phyloP scores from a whole-genome alignment of 345 rosid genomes.

The Boechera divaricarpa region DNA sequence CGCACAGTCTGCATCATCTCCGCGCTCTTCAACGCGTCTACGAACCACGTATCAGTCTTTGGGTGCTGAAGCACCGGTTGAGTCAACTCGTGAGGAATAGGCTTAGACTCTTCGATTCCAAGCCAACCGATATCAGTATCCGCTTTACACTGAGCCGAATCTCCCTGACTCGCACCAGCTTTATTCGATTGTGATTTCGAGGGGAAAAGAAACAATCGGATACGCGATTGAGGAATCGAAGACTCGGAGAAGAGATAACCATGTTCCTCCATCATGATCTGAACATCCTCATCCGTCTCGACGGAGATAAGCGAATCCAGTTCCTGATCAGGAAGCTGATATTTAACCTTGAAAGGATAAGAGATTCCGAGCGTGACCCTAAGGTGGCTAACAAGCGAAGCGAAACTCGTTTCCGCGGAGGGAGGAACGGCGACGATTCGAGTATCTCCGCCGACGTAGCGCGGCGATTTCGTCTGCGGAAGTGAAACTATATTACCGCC shows the following conservation, averaged over 20 bases:
- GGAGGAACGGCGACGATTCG: constrained; percentile 54
- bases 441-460: constrained; percentile 67
- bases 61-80: constrained; percentile 57
- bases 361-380: constrained; percentile 46
- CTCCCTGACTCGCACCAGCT: constrained; percentile 25
- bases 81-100: constrained; percentile 44
- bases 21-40: constrained; percentile 71
- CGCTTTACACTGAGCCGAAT: constrained; percentile 32
- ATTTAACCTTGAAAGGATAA: constrained; percentile 54
- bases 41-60: constrained; percentile 80
- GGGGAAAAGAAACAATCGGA: constrained; percentile 62
- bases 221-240: constrained; percentile 43
- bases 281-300: constrained; percentile 65
- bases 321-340: constrained; percentile 71
- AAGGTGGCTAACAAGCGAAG: constrained; percentile 50
- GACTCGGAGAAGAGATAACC: constrained; percentile 45
- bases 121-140: constrained; percentile 36
- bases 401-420: constrained; percentile 33
- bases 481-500: constrained; percentile 68
- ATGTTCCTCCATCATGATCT: constrained; percentile 72
- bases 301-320: constrained; percentile 67
- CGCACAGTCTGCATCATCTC: constrained; percentile 53
- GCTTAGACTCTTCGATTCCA: constrained; percentile 35
- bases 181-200: constrained; percentile 29
- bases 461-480: constrained; percentile 59